Evolutionary conservation across 345 rosid genomes (phyloP).

Genomic region (Moringa oleifera): DNA sequence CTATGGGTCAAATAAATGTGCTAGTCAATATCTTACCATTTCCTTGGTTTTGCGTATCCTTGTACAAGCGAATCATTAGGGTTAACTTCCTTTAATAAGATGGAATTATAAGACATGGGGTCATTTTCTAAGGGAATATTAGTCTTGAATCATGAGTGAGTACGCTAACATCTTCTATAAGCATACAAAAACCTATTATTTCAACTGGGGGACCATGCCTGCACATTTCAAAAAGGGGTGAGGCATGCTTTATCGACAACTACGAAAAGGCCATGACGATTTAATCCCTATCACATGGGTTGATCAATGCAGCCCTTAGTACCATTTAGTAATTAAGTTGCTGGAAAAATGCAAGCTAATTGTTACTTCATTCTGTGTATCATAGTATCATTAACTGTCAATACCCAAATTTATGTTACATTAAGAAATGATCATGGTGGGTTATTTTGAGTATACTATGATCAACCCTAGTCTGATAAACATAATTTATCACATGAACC

Average conservation of each 20-base stretch:
- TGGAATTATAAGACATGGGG: background rate
- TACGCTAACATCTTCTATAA: background rate
- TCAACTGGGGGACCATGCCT: constrained; percentile 30
- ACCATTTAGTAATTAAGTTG: too few relatives aligned
- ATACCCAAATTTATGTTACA: too few relatives aligned
- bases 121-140: too few relatives aligned
- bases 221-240: constrained; percentile 24
- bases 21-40: constrained; percentile 9
- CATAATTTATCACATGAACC: too few relatives aligned
- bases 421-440: too few relatives aligned
- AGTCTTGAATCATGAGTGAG: too few relatives aligned
- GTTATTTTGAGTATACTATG: too few relatives aligned
- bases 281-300: constrained; percentile 36
- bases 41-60: constrained; percentile 17
- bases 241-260: constrained; percentile 51
- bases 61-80: constrained; percentile 5
- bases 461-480: too few relatives aligned
- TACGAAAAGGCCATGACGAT: constrained; percentile 28
- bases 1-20: constrained; percentile 25
- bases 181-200: constrained; percentile 5
- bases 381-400: too few relatives aligned
- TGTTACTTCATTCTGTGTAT: too few relatives aligned
- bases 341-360: too few relatives aligned
- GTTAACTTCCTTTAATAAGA: constrained; percentile 4
- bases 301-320: constrained; percentile 26